Evolutionary conservation across 805 yeast species (phyloP), one percentile per base, ranked within the genome.

Genomic region (Sungouiella thailandica): DNA sequence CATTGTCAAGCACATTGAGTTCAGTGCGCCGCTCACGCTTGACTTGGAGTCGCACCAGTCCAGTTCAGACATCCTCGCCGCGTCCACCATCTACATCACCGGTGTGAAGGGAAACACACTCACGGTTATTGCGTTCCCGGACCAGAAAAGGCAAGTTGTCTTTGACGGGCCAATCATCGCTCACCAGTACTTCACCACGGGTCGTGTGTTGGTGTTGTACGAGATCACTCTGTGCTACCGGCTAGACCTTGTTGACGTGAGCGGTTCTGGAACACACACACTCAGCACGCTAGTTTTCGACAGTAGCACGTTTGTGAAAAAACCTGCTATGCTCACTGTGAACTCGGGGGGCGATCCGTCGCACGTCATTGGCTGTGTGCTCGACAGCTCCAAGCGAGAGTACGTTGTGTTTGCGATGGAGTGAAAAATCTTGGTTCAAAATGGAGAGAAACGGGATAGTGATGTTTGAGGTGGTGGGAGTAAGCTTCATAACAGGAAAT

Each of bases 351-450:
- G 38, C 2, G 23, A 38, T 3, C 47, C 55, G 17, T 38, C 53
- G 0, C 29, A 30, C 7, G 29, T 23, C 10, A 50, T 56, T 26
- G 72, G 66, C 5, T 65, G 71, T 38, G 38, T 74, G 11, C 39
- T 72, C 23, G 76, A 70, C 40, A 41, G 50, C 7, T 47, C 62
- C 17, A 63, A 52, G 31, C 66, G 60, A 39, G 57, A 62, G 32
- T 71, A 69, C 43, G 41, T 55, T 17, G 58, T 69, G 11, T 50
- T 70, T 23, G 55, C 54, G 70, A 64, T 46, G 37, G 47, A 7
- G n/a, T n/a, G n/a, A n/a, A n/a, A n/a, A n/a, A n/a, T n/a, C n/a
- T n/a, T n/a, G n/a, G n/a, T n/a, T n/a, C n/a, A n/a, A n/a, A n/a
- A n/a, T n/a, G n/a, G n/a, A n/a, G n/a, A n/a, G n/a, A n/a, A n/a